Conservation (phyloP, 1,139 yeast species). For the Pichia cactophila region DNA sequence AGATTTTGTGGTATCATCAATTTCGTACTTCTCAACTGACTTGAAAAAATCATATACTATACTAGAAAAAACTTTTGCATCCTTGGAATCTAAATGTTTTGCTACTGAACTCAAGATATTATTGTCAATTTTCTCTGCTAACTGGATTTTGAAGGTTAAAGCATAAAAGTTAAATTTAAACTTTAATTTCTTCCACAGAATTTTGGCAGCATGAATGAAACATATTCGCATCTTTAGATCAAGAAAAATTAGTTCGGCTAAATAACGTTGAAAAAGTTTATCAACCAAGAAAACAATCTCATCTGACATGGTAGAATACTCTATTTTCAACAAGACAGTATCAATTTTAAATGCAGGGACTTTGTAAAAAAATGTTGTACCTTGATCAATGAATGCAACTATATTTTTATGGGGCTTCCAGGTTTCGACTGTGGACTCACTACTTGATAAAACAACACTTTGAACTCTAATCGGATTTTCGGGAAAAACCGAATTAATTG, state of each 20-base stretch:
- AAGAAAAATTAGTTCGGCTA: not conserved
- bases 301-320: constrained; percentile 37
- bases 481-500: constrained; percentile 51
- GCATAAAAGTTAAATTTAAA: constrained; percentile 38
- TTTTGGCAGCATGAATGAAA: constrained; percentile 25
- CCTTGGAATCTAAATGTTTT: not conserved
- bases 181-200: constrained; percentile 26
- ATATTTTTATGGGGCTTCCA: constrained; percentile 27
- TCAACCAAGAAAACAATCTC: constrained; percentile 33
- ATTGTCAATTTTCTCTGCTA: constrained; percentile 21
- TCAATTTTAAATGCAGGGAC: constrained; percentile 35
- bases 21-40: constrained; percentile 1
- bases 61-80: not conserved
- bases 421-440: constrained; percentile 24
- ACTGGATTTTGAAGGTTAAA: constrained; percentile 26
- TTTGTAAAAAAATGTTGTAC: constrained; percentile 53
- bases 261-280: constrained; percentile 11
- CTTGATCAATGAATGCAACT: constrained; percentile 62
- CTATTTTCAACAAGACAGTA: constrained; percentile 36
- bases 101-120: constrained; percentile 6
- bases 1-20: constrained; percentile 4
- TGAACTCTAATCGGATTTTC: constrained; percentile 49
- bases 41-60: constrained; percentile 2
- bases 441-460: constrained; percentile 33
- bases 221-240: constrained; percentile 12